Base-by-base conservation (phyloP, 163 green algal genomes). In the Volvox carteri region DNA sequence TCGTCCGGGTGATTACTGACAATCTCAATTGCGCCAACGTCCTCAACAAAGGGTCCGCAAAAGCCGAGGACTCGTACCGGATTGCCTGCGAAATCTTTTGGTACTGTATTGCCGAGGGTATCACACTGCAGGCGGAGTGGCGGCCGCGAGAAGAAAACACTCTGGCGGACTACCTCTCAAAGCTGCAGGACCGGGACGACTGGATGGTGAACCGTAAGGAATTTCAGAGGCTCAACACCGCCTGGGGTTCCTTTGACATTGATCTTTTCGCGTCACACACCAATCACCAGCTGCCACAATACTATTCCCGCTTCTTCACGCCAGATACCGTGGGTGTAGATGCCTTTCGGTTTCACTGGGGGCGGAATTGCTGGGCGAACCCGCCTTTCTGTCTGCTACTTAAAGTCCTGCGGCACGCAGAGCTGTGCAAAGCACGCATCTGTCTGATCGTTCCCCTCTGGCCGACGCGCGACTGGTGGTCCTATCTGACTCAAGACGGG, bases 231-330 rank as follows among this genome's bases (percentile, higher is more conserved):
- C 44, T 88, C 42, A 54, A 8, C 44, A 1, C 12, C 1, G 0
- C 0, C 0, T 88, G 62, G 62, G 81, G 81, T 4, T 65, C 81
- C 5, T 88, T 78, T 65, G n/a, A 58, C 4, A 73, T 87, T 35
- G 80, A 87, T 33, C 60, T 87, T 2, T 87, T 87, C 65, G 62
- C 80, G 11, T 87, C 80, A n/a, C 62, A 78, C 41, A 87, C 62
- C 44, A 87, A 77, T 44, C 58, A 48, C 46, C 80, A 79, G 2
- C 44, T 79, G 5, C 80, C 62, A 6, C 4, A n/a, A n/a, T 12
- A 79, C 62, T 87, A 65, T 25, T 78, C 80, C 39, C 44, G 58
- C 8, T 87, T 68, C 44, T 67, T 68, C 62, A 87, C 62, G 3
- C 80, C 62, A 11, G 80, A 70, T 44, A 79, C 80, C 2, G 44